These are phyloP conservation scores for Nematodospora anomalae DNA, from an alignment of 1,139 yeast species.

Conservation along the genomic window DNA sequence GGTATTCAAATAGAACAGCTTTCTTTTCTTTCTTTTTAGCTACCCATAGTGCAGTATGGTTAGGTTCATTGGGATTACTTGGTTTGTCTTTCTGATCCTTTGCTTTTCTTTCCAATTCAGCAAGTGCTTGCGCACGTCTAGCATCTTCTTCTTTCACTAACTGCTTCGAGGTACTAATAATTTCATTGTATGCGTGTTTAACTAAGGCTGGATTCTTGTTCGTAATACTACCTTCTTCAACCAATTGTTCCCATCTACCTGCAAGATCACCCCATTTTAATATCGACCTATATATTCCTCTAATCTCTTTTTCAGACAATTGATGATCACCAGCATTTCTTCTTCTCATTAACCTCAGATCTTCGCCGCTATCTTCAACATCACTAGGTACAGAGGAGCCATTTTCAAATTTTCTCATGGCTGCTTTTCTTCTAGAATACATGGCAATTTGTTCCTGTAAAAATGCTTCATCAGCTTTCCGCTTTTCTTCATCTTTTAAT, in stretches of 20 bases:
- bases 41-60: constrained; percentile 49
- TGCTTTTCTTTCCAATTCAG: constrained; percentile 63
- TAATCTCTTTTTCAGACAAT: constrained; percentile 81
- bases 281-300: constrained; percentile 83
- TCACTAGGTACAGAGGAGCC: constrained; percentile 29
- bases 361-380: constrained; percentile 25
- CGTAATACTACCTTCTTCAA: constrained; percentile 87
- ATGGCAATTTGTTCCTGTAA: constrained; percentile 87
- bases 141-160: constrained; percentile 67
- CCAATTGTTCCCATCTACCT: constrained; percentile 82
- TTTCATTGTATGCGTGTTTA: constrained; percentile 71
- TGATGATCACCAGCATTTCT: constrained; percentile 50
- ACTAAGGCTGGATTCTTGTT: constrained; percentile 83
- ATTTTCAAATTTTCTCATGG: constrained; percentile 55
- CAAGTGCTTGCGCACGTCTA: constrained; percentile 55
- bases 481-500: constrained; percentile 88
- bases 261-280: constrained; percentile 79
- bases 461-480: constrained; percentile 80
- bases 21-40: constrained; percentile 74
- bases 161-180: constrained; percentile 60
- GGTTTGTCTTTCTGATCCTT: constrained; percentile 50
- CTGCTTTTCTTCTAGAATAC: constrained; percentile 78
- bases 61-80: constrained; percentile 33
- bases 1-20: constrained; percentile 87
- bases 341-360: constrained; percentile 19